Evolutionary conservation across 1,284 basidiomycete genomes (phyloP).

Genomic region (Cutaneotrichosporon cutaneum): DNA sequence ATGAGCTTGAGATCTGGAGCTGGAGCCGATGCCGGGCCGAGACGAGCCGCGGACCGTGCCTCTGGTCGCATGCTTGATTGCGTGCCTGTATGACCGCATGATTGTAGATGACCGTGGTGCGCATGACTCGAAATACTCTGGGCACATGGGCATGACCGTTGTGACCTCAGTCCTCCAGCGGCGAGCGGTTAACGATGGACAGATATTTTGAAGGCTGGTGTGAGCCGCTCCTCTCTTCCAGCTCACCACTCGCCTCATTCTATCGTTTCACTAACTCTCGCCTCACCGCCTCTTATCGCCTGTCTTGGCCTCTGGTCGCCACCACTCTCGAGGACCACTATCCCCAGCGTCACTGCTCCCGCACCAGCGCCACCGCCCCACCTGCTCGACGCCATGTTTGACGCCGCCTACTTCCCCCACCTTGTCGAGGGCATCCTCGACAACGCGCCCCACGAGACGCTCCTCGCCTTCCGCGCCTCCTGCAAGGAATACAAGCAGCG

Average conservation of each 20-base stretch:
- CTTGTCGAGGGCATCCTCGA: slow-evolving; percentile 8
- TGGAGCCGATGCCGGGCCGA: not conserved
- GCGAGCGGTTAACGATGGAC: not conserved
- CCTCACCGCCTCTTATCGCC: not conserved
- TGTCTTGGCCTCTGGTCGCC: not conserved
- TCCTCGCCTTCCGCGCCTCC: slow-evolving; percentile 10
- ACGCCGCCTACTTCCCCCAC: slow-evolving; percentile 5
- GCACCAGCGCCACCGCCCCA: not conserved
- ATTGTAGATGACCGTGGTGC: too few species aligned
- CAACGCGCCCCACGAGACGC: slow-evolving; percentile 1
- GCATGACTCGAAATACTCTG: too few species aligned
- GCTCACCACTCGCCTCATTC: not conserved
- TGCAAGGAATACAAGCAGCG: slow-evolving; percentile 11
- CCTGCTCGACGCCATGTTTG: slow-evolving; percentile 1
- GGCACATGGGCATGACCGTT: too few species aligned
- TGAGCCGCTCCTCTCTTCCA: not conserved
- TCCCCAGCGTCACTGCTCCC: not conserved
- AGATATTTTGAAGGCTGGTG: not conserved
- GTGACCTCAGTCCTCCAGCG: not conserved
- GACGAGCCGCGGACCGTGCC: not conserved
- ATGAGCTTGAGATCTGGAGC: not conserved
- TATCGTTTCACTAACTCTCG: not conserved
- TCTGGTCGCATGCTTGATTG: not conserved
- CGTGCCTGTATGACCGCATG: not conserved
- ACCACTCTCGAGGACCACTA: not conserved